Evolutionary conservation across 2,329 filamentous ascomycete species (phyloP), one percentile per base, ranked within the genome.

Genomic region (Fusarium nodosum): DNA sequence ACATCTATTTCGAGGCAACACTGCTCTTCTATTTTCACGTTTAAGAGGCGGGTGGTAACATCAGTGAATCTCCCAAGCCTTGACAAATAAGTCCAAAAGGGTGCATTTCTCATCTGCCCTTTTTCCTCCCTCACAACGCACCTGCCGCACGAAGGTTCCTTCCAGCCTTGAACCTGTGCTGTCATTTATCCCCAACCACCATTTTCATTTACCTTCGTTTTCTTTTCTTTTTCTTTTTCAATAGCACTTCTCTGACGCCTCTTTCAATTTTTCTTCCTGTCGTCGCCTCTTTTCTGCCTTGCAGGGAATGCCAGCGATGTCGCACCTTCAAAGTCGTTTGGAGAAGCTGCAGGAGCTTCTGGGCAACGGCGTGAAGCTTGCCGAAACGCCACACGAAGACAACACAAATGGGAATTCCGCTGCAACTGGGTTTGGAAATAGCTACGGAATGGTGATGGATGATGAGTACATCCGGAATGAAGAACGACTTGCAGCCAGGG

Each of bases 331-430:
- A n/a, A 44, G 45, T 33, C 75, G 72, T 13, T 46, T 77, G 26
- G 64, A 71, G 63, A 63, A 45, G 56, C 68, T 77, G 22, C 68
- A 67, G 44, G 44, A 24, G 7, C 39, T 72, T 28, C 51, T 77
- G 18, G 74, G 73, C 18, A 62, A 71, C 31, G 55, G 46, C 8
- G 72, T 75, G 5, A 61, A 60, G 26, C 48, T 75, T 16, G 56
- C 50, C 3, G 69, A 73, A n/a, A 58, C 22, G 2, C 33, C 48
- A 7, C 42, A 56, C 31, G 31, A 57, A 5, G 36, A 64, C 12
- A 57, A 56, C 20, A 36, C 34, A n/a, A 5, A 34, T 18, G 30
- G 38, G 13, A 24, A 22, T 1, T 42, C 31, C 18, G 13, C 12
- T 16, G 22, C 7, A 1, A 5, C 38, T 7, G 34, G 24, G 7